Base-by-base conservation (phyloP, 257 asterid genomes). In the Solanum phureja region DNA sequence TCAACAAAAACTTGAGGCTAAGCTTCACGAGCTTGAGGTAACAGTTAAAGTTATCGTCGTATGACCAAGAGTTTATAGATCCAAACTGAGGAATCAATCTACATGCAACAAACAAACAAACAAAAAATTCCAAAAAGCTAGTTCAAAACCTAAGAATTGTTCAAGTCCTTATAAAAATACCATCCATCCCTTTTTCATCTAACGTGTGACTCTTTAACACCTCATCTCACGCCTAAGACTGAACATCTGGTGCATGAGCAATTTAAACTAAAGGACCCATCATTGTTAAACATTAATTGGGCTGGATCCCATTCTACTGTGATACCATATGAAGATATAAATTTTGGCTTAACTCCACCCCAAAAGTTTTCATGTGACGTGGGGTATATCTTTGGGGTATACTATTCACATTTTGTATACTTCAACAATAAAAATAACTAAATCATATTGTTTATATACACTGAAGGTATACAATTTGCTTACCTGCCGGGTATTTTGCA, bases 11-110 rank as follows among this genome's bases (percentile, higher is more conserved):
- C 94, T 94, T 10, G 95, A 95, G 12, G 93, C 98, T 34, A 95
- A 93, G 91, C 95, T 95, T 86, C 96, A 95, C 35, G 95, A 93
- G n/a, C 87, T 93, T 58, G 96, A 94, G 98, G 98, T 93, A 74
- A 74, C 0, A 0, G 13, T 35, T 19, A 74, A 3, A 35, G 31
- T 74, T 74, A 11, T 74, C 6, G 2, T 21, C 18, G 31, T 74
- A 72, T 34, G 14, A 71, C 1, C 24, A 71, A 71, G 44, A 33
- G 7, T 34, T 16, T 3, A 33, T 34, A 34, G 14, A 4, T 72
- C 0, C 13, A 34, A 72, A 72, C 1, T 1, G 13, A 2, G 7
- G 6, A 34, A 34, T 34, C 44, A 72, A 72, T 72, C 24, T 6
- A 31, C 34, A 52, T 71, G 12, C 77, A 71, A 7, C 0, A 31